Conservation (phyloP, 345 rosid genomes). For the Eucalyptus pauciflora region DNA sequence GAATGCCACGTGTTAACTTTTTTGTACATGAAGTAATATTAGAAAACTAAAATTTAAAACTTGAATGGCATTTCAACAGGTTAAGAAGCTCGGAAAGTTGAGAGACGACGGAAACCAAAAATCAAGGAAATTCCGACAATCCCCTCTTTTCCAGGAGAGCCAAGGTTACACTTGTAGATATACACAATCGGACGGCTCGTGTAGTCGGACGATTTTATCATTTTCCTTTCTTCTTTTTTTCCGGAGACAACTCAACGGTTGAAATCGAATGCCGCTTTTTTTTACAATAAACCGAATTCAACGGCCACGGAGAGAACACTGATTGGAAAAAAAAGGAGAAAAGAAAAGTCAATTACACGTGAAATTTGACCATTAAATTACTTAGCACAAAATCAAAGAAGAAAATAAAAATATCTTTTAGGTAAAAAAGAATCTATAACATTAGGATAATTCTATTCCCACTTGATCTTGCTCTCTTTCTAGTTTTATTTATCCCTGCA, state of each 20-base stretch:
- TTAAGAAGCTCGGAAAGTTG: not conserved
- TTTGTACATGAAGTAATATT: not conserved
- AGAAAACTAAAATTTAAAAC: not conserved
- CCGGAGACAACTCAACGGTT: not conserved
- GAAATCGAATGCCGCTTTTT: not conserved
- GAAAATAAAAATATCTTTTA: no score
- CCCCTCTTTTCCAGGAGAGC: not conserved
- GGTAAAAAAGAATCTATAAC: no score
- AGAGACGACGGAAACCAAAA: no score
- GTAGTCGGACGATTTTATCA: not conserved
- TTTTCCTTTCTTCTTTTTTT: not conserved
- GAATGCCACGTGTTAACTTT: no score
- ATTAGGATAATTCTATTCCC: no score
- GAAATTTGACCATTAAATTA: not conserved
- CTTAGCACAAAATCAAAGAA: not conserved
- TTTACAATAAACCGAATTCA: not conserved
- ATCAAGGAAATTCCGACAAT: not conserved
- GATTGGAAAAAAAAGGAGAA: not conserved
- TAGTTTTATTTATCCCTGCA: no score
- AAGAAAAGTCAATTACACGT: not conserved
- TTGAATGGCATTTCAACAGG: not conserved
- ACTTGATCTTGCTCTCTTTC: no score
- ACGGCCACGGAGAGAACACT: not conserved
- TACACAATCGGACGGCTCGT: not conserved
- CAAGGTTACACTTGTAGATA: not conserved